phyloP scores from a whole-genome alignment of 106 monocot genomes.

The Gastrodia elata region DNA sequence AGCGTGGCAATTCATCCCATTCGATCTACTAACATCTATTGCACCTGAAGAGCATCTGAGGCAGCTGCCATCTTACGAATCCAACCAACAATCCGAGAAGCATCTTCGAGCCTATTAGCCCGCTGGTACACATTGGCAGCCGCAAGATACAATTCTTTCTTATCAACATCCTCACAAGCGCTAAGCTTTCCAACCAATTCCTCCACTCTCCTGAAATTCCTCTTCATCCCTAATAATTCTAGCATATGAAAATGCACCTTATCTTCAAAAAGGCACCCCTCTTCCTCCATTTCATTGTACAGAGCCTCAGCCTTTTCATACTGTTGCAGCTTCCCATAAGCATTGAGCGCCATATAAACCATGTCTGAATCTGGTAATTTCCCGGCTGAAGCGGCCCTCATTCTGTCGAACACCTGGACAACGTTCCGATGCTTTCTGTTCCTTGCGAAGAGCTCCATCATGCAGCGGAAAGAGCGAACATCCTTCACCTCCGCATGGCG shows the following conservation, averaged over 20 bases:
- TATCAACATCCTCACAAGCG: slow-evolving; percentile 50
- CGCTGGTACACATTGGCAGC: slow-evolving; percentile 71
- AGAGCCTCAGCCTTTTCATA: slow-evolving; percentile 48
- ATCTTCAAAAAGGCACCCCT: slow-evolving; percentile 68
- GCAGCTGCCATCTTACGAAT: slow-evolving; percentile 7
- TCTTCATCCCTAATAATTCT: slow-evolving; percentile 53
- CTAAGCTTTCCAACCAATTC: slow-evolving; percentile 43
- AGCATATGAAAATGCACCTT: slow-evolving; percentile 95
- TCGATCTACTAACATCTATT: background rate
- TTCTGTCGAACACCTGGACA: slow-evolving; percentile 75
- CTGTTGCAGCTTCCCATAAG: slow-evolving; percentile 81
- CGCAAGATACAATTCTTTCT: slow-evolving; percentile 69
- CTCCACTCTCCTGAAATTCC: slow-evolving; percentile 63
- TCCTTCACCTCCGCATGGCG: slow-evolving; percentile 64
- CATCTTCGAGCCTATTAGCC: slow-evolving; percentile 78
- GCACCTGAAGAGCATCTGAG: background rate
- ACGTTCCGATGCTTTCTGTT: slow-evolving; percentile 65
- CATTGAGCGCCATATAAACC: slow-evolving; percentile 59
- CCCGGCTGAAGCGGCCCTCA: slow-evolving; percentile 53
- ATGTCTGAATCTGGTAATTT: slow-evolving; percentile 70
- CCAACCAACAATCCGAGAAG: slow-evolving; percentile 41
- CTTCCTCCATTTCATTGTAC: slow-evolving; percentile 75
- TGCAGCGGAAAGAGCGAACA: slow-evolving; percentile 35
- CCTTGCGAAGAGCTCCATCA: slow-evolving; percentile 71
- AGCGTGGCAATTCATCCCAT: too few relatives aligned